Evolutionary conservation across 768 basidiomycete genomes (phyloP).

Genomic region (Gyrodon lividus): DNA sequence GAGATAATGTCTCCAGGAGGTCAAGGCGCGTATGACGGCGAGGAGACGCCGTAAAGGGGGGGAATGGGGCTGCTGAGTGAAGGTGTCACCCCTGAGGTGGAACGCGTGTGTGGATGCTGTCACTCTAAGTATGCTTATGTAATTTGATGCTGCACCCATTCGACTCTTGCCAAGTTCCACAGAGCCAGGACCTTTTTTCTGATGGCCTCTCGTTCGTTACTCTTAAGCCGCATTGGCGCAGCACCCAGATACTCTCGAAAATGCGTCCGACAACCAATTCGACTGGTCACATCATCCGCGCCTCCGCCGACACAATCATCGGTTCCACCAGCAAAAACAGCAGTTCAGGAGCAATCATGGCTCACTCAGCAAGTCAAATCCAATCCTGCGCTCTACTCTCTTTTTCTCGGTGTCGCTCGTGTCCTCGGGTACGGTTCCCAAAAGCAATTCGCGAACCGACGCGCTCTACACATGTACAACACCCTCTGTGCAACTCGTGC

Average conservation of each 20-base stretch:
- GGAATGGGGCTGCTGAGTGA: too few relatives aligned
- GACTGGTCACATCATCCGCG: constrained; percentile 10
- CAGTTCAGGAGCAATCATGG: constrained; percentile 44
- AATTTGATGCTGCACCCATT: too few relatives aligned
- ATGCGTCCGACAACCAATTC: constrained; percentile 7
- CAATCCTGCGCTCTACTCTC: constrained; percentile 44
- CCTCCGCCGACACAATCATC: constrained; percentile 9
- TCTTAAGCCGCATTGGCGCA: constrained; percentile 8
- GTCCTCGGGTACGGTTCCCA: constrained; percentile 60
- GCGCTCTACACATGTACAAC: constrained; percentile 59
- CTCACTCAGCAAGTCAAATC: constrained; percentile 51
- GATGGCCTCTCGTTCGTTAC: constrained; percentile 17
- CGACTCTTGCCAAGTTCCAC: too few relatives aligned
- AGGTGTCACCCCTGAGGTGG: too few relatives aligned
- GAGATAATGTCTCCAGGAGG: too few relatives aligned
- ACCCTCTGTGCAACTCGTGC: constrained; percentile 53
- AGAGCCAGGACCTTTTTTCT: not conserved
- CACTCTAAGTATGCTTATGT: too few relatives aligned
- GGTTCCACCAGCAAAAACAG: not conserved
- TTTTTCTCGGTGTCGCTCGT: constrained; percentile 49
- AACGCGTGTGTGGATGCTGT: too few relatives aligned
- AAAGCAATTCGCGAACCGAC: constrained; percentile 58
- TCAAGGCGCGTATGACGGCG: too few relatives aligned
- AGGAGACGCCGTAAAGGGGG: too few relatives aligned
- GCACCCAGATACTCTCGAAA: constrained; percentile 3